Evolutionary conservation across 2,329 filamentous ascomycete species (phyloP), one percentile per base, ranked within the genome.

Genomic region (Sporothrix pallida): DNA sequence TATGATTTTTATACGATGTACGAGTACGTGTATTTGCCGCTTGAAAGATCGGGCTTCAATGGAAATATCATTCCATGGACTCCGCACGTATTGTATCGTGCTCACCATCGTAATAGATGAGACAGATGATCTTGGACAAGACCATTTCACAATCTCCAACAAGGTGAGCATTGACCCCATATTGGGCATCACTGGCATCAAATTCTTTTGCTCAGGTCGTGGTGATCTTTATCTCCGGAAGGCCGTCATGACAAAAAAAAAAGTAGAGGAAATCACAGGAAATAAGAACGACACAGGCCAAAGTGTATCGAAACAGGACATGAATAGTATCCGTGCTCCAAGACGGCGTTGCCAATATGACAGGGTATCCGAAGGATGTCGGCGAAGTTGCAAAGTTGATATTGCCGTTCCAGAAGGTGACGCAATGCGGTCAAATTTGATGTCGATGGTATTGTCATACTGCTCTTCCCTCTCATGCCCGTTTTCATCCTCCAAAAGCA

Each of bases 181-280:
- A 15, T 63, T 23, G 60, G 60, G 60, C 37, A 63, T 63, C 58
- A 20, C 17, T 42, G 17, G 31, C 15, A n/a, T 17, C 56, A 37
- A 3, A 10, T 17, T 37, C 17, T 37, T 3, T 15, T 42, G 52
- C n/a, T 1, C 52, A n/a, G 23, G 23, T 12, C 8, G 7, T 13
- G 31, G 58, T 62, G 58, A 44, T 62, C 58, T 62, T 17, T n/a
- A 44, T 42, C 58, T 20, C 26, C 58, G 58, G 13, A 17, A n/a
- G 6, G 15, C 58, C 31, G 15, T 26, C 23, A 31, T 62, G 58
- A 62, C 58, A 62, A 58, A 13, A 12, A 1, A 62, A 58, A 13
- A 12, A 1, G 4, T 10, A n/a, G 42, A 62, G 26, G 58, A 62
- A 42, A 62, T 62, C 31, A 54, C 31, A 37, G 31, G 31, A 7